Evolutionary conservation across 441 rosid genomes (phyloP), one percentile per base, ranked within the genome.

Genomic region (Theobroma grandiflorum): DNA sequence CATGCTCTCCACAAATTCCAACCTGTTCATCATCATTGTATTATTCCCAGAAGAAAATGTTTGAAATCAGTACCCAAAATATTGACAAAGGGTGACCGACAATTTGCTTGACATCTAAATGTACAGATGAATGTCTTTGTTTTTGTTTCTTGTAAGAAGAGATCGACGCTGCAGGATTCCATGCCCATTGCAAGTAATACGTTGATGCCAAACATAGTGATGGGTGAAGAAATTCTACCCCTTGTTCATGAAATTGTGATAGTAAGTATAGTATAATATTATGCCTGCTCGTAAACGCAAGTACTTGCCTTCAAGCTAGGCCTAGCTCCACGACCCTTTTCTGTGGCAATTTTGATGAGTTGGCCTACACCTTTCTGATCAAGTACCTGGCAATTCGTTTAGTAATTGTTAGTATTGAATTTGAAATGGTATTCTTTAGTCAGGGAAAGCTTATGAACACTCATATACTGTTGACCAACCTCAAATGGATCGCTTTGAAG

Each of bases 1-100:
- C 98, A 75, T 96, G 99, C 89, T 96, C 99, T 80, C 99, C 99
- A 59, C 99, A 96, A 70, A 96, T 88, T 42, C 99, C 98, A 67
- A 96, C 93, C 98, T 94, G 88, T 81, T 79, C 73, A 14, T 73
- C 49, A 61, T 61, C 42, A 38, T 53, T 31, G 7, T n/a, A 33
- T 66, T 40, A 61, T 1, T 2, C 35, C n/a, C 64, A 33, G 7
- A 22, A 10, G 35, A 61, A 52, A 22, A 43, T 43, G 9, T 58
- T 57, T 12, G 2, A 40, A 74, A 8, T 37, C 55, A 61, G 50
- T 58, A 1, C 67, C 69, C 35, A 65, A 42, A 38, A 42, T 42
- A 63, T 47, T 33, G 18, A 5, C 6, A 42, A n/a, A 69, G n/a
- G 20, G 12, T 47, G 40, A 47, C 12, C 14, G 42, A 16, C 73